Evolutionary conservation across 164 flowering plant species (phyloP), one percentile per base, ranked within the genome.

Genomic region (Magnolia kwangsiensis): DNA sequence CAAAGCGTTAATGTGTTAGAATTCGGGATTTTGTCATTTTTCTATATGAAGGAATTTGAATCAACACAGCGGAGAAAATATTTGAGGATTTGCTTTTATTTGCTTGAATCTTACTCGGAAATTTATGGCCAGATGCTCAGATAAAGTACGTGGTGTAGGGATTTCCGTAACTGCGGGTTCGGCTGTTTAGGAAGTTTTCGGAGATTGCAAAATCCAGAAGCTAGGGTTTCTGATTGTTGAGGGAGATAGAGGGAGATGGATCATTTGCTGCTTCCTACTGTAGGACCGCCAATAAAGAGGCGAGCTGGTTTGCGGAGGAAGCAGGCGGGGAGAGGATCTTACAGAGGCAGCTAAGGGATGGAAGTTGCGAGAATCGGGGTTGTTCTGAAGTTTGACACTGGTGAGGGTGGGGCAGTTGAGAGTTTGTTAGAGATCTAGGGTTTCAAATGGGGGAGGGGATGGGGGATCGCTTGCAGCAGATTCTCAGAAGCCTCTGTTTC

Each of bases 251-350:
- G 50, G 72, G 78, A 27, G 67, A 83, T 89, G 92, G 82, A 82
- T 51, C 77, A 78, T 74, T 78, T 84, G 85, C 78, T 84, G 45
- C 70, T 88, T n/a, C 80, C 80, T 70, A 81, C 88, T 31, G 85
- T 80, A 31, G 90, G 90, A 73, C 96, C 95, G 67, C 93, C 90
- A 73, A 86, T 89, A 77, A 87, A 89, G 78, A 78, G 88, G 71
- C 81, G 91, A 82, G 89, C 96, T 68, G 92, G 92, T 79, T 79
- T 93, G 80, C 80, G 92, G 19, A 87, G 88, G 50, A 88, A 87
- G 78, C 96, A 94, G 19, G 95, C 96, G 10, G 98, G 98, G 24
- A 81, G 98, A 82, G 90, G 95, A 67, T 91, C 97, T 6, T 90
- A 91, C 74, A 72, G 91, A 31, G 96, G 90, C 61, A 92, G 96